A percentile compares a stretch with the other conserved stretches of the same genome.
Conservation (phyloP, 1,284 basidiomycete genomes). For the Flammula alnicola region DNA sequence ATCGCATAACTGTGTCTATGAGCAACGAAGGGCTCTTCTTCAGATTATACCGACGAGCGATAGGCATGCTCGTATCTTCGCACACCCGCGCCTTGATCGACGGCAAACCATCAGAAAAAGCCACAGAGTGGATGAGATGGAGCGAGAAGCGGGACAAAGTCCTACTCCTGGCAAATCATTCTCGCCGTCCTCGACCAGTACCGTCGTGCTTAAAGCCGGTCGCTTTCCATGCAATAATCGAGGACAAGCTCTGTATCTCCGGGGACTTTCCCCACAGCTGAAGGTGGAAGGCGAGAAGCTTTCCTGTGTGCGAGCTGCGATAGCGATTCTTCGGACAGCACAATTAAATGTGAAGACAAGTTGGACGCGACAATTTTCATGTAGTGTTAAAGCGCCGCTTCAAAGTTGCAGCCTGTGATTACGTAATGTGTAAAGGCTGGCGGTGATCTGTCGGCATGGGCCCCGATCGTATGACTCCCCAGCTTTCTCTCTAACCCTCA, state of each 20-base stretch:
- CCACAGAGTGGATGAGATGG: slow-evolving; percentile 62
- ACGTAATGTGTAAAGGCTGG: too few relatives aligned
- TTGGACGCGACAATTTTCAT: slow-evolving; percentile 27
- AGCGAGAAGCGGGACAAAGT: slow-evolving; percentile 32
- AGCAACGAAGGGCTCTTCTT: slow-evolving; percentile 64
- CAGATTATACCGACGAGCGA: slow-evolving; percentile 45
- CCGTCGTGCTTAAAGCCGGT: slow-evolving; percentile 69
- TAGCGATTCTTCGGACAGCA: slow-evolving; percentile 80
- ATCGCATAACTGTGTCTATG: slow-evolving; percentile 89
- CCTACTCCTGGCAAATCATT: slow-evolving; percentile 38
- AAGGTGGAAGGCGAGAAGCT: slow-evolving; percentile 44
- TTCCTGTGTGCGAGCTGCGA: slow-evolving; percentile 81
- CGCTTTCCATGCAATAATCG: slow-evolving; percentile 65
- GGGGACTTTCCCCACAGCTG: slow-evolving; percentile 92
- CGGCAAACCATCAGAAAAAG: slow-evolving; percentile 38
- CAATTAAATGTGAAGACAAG: slow-evolving; percentile 25
- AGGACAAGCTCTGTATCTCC: slow-evolving; percentile 76
- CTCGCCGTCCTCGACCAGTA: slow-evolving; percentile 56
- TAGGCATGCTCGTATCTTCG: slow-evolving; percentile 77
- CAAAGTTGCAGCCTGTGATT: slow-evolving; percentile 19
- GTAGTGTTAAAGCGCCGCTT: slow-evolving; percentile 32
- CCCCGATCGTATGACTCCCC: slow-evolving; percentile 20
- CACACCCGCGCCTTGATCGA: slow-evolving; percentile 49
- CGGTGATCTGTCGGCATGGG: too few relatives aligned
- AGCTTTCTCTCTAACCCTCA: slow-evolving; percentile 25